A percentile compares a stretch with the other conserved stretches of the same genome.
Conservation (phyloP, 805 yeast species). For the Yarrowia bubula region DNA sequence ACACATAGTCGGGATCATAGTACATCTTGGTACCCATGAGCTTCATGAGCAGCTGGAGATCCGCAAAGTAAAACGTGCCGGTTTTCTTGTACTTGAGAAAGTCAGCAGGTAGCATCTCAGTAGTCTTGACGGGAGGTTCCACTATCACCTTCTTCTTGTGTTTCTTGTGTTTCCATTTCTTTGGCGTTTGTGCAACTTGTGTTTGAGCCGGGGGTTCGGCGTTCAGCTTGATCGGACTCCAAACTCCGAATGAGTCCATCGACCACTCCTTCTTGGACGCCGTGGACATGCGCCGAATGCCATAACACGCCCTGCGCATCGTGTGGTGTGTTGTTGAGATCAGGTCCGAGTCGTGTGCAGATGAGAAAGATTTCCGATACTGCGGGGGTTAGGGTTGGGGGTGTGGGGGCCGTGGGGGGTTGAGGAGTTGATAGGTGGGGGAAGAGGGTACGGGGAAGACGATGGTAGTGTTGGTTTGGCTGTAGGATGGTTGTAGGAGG, state of each 20-base stretch:
- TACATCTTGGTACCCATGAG: not conserved
- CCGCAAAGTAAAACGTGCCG: not conserved
- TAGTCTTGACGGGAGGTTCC: not conserved
- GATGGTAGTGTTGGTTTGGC: no score
- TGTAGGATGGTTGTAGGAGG: no score
- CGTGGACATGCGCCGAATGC: conserved; percentile 12
- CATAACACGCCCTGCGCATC: conserved; percentile 3
- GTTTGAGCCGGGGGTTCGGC: no score
- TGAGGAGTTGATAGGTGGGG: not conserved
- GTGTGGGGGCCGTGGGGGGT: not conserved
- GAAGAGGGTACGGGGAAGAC: no score
- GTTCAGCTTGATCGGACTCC: not conserved
- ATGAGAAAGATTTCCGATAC: not conserved
- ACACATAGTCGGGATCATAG: not conserved
- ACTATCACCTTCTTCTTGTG: no score
- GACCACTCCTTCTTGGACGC: not conserved
- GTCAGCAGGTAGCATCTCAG: not conserved
- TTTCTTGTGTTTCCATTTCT: no score
- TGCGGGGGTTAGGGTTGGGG: conserved; percentile 8
- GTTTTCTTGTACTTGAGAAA: not conserved
- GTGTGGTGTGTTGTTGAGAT: not conserved
- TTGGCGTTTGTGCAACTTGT: no score
- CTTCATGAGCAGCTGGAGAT: not conserved
- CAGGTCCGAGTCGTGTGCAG: no score
- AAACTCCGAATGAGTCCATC: not conserved